A percentile compares a stretch with the other conserved stretches of the same genome.
phyloP scores from a whole-genome alignment of 1,139 yeast species.

The Yamadazyma oceani region DNA sequence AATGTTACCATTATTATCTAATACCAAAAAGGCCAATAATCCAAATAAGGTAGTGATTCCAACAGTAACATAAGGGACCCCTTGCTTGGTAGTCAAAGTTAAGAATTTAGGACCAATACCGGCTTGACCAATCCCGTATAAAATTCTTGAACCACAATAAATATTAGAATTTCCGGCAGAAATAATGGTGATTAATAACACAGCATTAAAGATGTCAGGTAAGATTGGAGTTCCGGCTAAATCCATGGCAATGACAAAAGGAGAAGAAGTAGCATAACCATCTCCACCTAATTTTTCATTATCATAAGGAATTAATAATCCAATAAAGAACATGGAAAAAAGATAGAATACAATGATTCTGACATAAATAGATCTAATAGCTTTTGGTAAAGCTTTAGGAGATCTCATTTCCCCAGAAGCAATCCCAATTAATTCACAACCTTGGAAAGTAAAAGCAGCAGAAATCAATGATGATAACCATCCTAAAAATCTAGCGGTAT shows the following conservation, averaged over 20 bases:
- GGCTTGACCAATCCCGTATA: constrained; percentile 64
- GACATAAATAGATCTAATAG: constrained; percentile 78
- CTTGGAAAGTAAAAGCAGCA: constrained; percentile 80
- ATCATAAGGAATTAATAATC: constrained; percentile 77
- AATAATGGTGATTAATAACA: constrained; percentile 63
- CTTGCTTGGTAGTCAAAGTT: constrained; percentile 51
- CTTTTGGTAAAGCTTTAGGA: constrained; percentile 83
- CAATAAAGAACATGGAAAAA: constrained; percentile 76
- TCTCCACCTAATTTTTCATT: constrained; percentile 45
- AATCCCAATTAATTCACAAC: constrained; percentile 81
- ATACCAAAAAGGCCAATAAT: constrained; percentile 66
- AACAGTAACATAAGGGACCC: constrained; percentile 69
- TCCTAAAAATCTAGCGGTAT: constrained; percentile 62
- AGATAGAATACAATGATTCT: constrained; percentile 82
- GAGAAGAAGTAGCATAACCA: constrained; percentile 46
- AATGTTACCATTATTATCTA: constrained; percentile 56
- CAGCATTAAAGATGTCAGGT: constrained; percentile 76
- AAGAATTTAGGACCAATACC: constrained; percentile 62
- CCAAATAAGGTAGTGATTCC: constrained; percentile 61
- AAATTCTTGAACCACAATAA: constrained; percentile 73
- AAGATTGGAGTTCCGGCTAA: constrained; percentile 70
- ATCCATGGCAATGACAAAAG: constrained; percentile 56
- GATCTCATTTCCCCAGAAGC: constrained; percentile 87
- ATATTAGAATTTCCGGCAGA: constrained; percentile 85
- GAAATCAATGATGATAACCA: constrained; percentile 63